These are phyloP conservation scores for Candida michaelii DNA, from an alignment of 805 yeast genomes.

Conservation along the genomic window DNA sequence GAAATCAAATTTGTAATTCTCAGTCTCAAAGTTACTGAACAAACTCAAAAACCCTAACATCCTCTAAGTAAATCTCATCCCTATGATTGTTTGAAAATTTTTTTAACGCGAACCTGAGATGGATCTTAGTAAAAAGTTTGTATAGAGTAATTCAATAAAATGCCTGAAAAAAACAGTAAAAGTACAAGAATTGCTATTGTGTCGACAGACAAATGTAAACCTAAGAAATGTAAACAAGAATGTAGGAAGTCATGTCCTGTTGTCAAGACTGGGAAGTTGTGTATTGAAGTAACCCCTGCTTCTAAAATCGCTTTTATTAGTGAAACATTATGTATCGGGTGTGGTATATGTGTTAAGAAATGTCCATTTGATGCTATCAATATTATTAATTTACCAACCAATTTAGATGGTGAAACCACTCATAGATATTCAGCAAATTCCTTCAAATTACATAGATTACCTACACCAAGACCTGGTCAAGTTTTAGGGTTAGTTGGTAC, in stretches of 20 bases:
- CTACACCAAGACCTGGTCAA: slow-evolving; percentile 99
- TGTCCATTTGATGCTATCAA: slow-evolving; percentile 98
- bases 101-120: slow-evolving; percentile 8
- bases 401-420: slow-evolving; percentile 87
- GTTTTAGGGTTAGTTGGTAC: slow-evolving; percentile 97
- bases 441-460: slow-evolving; percentile 93
- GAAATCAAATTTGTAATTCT: slow-evolving; percentile 3
- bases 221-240: slow-evolving; percentile 97
- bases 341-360: slow-evolving; percentile 99
- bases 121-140: slow-evolving; percentile 1
- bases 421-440: slow-evolving; percentile 98
- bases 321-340: slow-evolving; percentile 93
- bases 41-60: not conserved
- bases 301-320: slow-evolving; percentile 93
- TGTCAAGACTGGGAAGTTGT: slow-evolving; percentile 93
- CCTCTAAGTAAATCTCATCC: slow-evolving; percentile 4
- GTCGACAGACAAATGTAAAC: slow-evolving; percentile 91
- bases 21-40: not conserved
- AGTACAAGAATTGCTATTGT: slow-evolving; percentile 91
- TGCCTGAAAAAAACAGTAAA: slow-evolving; percentile 35
- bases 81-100: slow-evolving; percentile 4
- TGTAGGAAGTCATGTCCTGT: slow-evolving; percentile 97
- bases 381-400: slow-evolving; percentile 94
- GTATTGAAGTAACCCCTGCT: slow-evolving; percentile 93
- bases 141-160: slow-evolving; percentile 8